A percentile compares a stretch with the other conserved stretches of the same genome.
Evolutionary conservation across 768 basidiomycete species (phyloP).

Genomic region (Tylopilus plumbeoviolaceoides): DNA sequence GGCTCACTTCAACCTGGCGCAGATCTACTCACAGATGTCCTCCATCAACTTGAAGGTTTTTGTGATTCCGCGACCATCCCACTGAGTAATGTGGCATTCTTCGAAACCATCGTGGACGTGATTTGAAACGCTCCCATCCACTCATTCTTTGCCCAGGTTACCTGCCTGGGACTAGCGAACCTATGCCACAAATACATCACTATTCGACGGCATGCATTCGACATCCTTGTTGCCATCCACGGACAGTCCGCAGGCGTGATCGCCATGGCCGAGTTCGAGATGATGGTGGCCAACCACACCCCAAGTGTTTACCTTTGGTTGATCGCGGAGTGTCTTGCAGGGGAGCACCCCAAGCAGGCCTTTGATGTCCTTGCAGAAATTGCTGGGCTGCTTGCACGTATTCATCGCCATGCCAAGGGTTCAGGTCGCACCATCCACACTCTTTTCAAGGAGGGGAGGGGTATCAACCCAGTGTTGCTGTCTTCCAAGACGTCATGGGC

Average conservation of each 20-base stretch:
- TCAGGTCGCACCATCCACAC: slow-evolving; percentile 98
- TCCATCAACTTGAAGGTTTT: slow-evolving; percentile 69
- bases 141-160: slow-evolving; percentile 69
- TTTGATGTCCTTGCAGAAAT: slow-evolving; percentile 65
- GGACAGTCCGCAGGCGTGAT: slow-evolving; percentile 63
- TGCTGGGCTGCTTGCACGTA: slow-evolving; percentile 62
- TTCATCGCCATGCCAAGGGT: slow-evolving; percentile 77
- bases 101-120: slow-evolving; percentile 73
- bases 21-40: slow-evolving; percentile 57
- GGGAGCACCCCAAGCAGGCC: slow-evolving; percentile 66
- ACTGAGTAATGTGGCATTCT: slow-evolving; percentile 62
- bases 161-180: slow-evolving; percentile 79
- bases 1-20: slow-evolving; percentile 50
- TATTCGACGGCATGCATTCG: slow-evolving; percentile 73
- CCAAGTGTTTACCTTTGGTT: slow-evolving; percentile 72
- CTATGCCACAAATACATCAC: slow-evolving; percentile 65
- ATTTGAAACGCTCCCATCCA: slow-evolving; percentile 52
- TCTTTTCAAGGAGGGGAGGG: slow-evolving; percentile 99
- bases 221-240: slow-evolving; percentile 70
- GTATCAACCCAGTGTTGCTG: slow-evolving; percentile 92
- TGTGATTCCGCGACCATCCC: slow-evolving; percentile 50
- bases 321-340: slow-evolving; percentile 74
- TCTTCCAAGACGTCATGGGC: slow-evolving; percentile 97
- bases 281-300: slow-evolving; percentile 65
- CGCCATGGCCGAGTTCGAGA: slow-evolving; percentile 68